Base-by-base conservation (phyloP, 306 rosid genomes). In the Nissolia schottii region DNA sequence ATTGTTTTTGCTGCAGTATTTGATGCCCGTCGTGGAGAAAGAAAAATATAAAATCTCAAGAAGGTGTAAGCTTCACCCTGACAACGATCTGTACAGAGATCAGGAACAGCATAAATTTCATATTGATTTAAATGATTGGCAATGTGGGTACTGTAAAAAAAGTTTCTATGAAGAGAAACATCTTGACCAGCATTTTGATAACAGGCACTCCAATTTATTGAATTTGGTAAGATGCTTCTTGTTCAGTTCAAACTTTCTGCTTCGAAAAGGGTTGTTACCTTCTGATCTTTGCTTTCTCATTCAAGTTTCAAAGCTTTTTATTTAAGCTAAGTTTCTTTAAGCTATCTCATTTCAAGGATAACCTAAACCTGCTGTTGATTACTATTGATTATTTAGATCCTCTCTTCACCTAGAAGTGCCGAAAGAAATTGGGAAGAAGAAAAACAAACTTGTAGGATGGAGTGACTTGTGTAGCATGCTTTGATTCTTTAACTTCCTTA, bases 161-260 rank as follows among this genome's bases (percentile, higher is more conserved):
- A 50, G 45, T 64, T 85, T 85, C 73, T 82, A 82, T 10, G 77
- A 76, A 61, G 85, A 90, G 76, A 90, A 81, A 55, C 63, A 84
- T 82, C 90, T 90, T 7, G 96, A 90, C 79, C 87, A 59, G 75
- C 94, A 90, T 83, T 90, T 86, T 49, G 90, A 90, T 77, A 83
- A 86, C 74, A 86, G 91, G 77, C 96, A 90, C 64, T 77, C 82
- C 76, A 80, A 86, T 83, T 82, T 85, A 70, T 77, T 88, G 65
- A 85, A 88, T 75, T 79, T 55, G 88, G 94, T 88, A 82, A 22
- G 86, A 40, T 58, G 15, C 24, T 41, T 74, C 54, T 66, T 74
- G 24, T 37, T 59, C 70, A 43, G 41, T 20, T 65, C 58, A 23
- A n/a, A 51, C 66, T 22, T 32, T 34, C 23, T 71, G 18, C 31